Evolutionary conservation across 2,329 filamentous ascomycete genomes (phyloP).

Genomic region (Xylariaceae sp.): DNA sequence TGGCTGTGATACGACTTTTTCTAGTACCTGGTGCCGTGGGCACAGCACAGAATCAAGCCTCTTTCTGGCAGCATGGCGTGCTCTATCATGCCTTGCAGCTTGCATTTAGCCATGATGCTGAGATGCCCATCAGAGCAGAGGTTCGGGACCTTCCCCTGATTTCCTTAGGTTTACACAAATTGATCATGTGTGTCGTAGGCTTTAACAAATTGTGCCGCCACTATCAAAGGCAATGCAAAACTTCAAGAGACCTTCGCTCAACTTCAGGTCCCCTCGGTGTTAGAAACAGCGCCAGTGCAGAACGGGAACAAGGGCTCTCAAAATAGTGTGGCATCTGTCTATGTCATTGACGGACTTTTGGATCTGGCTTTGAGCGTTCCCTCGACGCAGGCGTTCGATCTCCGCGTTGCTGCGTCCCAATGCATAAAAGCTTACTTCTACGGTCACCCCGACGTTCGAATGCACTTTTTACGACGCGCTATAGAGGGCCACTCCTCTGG

Average conservation of each 20-base stretch:
- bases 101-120: slow-evolving; percentile 70
- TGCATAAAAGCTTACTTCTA: slow-evolving; percentile 92
- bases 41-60: slow-evolving; percentile 76
- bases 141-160: slow-evolving; percentile 25
- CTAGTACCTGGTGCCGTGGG: slow-evolving; percentile 75
- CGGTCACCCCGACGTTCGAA: slow-evolving; percentile 73
- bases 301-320: slow-evolving; percentile 39
- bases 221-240: slow-evolving; percentile 74
- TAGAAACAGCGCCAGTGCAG: slow-evolving; percentile 35
- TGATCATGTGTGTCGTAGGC: slow-evolving; percentile 46
- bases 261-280: slow-evolving; percentile 66
- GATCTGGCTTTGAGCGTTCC: slow-evolving; percentile 73
- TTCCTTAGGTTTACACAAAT: slow-evolving; percentile 14
- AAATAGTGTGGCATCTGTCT: slow-evolving; percentile 61
- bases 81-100: slow-evolving; percentile 76
- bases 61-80: slow-evolving; percentile 80
- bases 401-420: slow-evolving; percentile 79
- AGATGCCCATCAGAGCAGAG: slow-evolving; percentile 77
- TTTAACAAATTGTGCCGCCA: slow-evolving; percentile 77
- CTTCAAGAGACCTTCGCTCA: slow-evolving; percentile 90
- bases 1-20: slow-evolving; percentile 84
- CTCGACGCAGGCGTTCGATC: slow-evolving; percentile 65
- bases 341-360: slow-evolving; percentile 90
- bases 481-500: slow-evolving; percentile 81
- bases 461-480: slow-evolving; percentile 82